These are phyloP conservation scores for Mycena rebaudengoi DNA, from an alignment of 768 basidiomycete species.

Conservation along the genomic window DNA sequence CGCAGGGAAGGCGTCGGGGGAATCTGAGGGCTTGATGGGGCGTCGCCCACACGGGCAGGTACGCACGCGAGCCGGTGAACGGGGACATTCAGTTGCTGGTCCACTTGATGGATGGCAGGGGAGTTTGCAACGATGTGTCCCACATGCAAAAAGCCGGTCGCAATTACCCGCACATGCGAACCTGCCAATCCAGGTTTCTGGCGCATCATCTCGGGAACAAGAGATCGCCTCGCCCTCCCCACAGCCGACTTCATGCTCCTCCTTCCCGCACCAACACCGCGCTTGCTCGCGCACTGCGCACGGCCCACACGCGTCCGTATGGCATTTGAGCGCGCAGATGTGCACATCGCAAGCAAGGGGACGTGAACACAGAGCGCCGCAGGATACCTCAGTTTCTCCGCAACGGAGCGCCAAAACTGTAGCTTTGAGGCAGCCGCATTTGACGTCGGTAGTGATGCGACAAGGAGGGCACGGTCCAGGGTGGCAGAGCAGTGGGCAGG, in stretches of 20 bases:
- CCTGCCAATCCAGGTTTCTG: conserved; percentile 67
- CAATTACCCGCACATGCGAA: conserved; percentile 32
- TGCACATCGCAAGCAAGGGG: conserved; percentile 79
- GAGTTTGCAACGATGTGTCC: conserved; percentile 74
- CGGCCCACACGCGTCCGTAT: conserved; percentile 74
- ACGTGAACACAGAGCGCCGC: conserved; percentile 53
- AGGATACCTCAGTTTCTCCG: conserved; percentile 54
- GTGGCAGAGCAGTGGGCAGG: conserved; percentile 88
- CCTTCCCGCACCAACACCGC: conserved; percentile 85
- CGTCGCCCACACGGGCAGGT: conserved; percentile 87
- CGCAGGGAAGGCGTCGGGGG: conserved; percentile 46
- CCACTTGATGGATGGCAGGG: conserved; percentile 81
- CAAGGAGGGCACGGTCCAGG: conserved; percentile 98
- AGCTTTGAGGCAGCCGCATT: conserved; percentile 81
- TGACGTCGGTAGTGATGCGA: conserved; percentile 75
- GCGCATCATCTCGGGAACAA: conserved; percentile 50
- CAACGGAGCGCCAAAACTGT: conserved; percentile 67
- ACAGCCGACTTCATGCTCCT: conserved; percentile 66
- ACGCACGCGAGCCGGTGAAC: conserved; percentile 70
- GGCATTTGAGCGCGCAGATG: conserved; percentile 72
- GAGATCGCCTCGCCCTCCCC: conserved; percentile 62
- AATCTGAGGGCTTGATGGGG: conserved; percentile 49
- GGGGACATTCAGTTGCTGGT: conserved; percentile 70
- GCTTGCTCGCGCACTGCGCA: conserved; percentile 66
- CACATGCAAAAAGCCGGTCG: conserved; percentile 54